Conservation (phyloP, 768 basidiomycete genomes). For the Kwoniella bestiolae region DNA sequence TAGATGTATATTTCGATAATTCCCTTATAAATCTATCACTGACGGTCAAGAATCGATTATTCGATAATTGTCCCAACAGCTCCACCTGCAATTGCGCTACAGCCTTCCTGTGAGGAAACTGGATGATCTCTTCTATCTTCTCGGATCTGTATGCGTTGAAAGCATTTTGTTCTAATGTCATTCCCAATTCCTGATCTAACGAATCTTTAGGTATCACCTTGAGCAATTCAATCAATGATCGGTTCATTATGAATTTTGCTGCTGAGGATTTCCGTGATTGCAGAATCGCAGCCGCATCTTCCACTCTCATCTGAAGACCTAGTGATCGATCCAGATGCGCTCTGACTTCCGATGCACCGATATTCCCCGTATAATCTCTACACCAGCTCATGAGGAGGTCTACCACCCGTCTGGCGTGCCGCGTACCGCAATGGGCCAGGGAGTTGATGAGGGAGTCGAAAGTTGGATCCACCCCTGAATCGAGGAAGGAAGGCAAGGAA, state of each 20-base stretch:
- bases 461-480: conserved; percentile 71
- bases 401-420: conserved; percentile 78
- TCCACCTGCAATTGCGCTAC: conserved; percentile 83
- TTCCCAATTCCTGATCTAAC: conserved; percentile 75
- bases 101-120: conserved; percentile 74
- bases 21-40: conserved; percentile 87
- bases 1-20: conserved; percentile 69
- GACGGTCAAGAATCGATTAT: conserved; percentile 83
- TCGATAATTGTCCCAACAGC: conserved; percentile 81
- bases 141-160: conserved; percentile 70
- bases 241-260: conserved; percentile 86
- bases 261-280: conserved; percentile 62
- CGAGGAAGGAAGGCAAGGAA: conserved; percentile 71
- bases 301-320: conserved; percentile 40
- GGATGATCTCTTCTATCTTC: conserved; percentile 62
- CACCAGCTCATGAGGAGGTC: conserved; percentile 89
- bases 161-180: conserved; percentile 80
- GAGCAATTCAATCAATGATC: conserved; percentile 78
- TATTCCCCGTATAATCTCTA: conserved; percentile 69
- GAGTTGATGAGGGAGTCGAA: conserved; percentile 86
- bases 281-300: conserved; percentile 52
- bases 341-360: conserved; percentile 51
- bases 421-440: conserved; percentile 81
- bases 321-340: conserved; percentile 46
- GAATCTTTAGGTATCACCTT: conserved; percentile 74